Percentiles rank a stretch among this genome's conserved stretches.
These are phyloP conservation scores for Zoysia japonica DNA, from an alignment of 176 grass and related monocot species.

Conservation along the genomic window DNA sequence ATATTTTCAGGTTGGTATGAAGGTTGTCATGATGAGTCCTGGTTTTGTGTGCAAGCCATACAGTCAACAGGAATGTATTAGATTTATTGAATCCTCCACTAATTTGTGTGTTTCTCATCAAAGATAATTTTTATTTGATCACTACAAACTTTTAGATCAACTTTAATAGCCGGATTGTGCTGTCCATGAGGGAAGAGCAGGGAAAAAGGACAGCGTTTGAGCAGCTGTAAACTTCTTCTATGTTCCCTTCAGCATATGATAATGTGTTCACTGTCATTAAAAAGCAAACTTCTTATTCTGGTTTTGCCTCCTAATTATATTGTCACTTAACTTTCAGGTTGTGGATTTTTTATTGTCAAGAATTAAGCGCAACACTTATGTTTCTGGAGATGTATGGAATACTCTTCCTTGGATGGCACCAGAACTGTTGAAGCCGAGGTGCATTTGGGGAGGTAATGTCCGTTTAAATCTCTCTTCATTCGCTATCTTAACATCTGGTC, in stretches of 20 bases:
- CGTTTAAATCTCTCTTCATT: no score
- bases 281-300: conserved; percentile 6
- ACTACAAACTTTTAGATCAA: no score
- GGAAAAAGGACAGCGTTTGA: no score
- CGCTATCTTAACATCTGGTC: no score
- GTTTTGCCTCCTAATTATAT: background rate
- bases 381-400: conserved; percentile 93
- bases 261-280: conserved; percentile 24
- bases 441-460: no score
- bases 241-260: no score
- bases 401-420: conserved; percentile 99
- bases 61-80: conserved; percentile 58
- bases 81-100: no score
- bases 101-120: no score
- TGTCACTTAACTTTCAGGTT: conserved; percentile 52
- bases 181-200: no score
- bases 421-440: conserved; percentile 66
- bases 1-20: conserved; percentile 58
- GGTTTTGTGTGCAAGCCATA: conserved; percentile 92
- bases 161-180: no score
- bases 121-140: no score
- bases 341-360: conserved; percentile 96
- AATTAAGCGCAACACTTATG: conserved; percentile 95
- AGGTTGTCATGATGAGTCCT: conserved; percentile 81
- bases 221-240: no score